phyloP scores from a whole-genome alignment of 805 yeast species.

The Saturnispora sanitii region DNA sequence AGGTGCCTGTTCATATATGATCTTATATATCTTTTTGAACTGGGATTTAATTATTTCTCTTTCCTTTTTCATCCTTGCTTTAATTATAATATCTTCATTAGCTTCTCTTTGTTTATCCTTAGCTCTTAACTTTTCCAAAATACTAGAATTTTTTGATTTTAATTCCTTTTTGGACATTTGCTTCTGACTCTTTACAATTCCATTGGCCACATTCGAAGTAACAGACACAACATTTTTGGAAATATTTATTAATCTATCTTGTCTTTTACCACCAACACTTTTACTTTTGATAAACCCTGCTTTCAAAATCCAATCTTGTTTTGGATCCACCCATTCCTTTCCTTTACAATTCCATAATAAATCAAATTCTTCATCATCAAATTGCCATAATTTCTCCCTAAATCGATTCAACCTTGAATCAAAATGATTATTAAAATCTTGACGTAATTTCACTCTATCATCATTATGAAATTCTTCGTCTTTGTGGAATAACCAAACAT shows the following conservation, averaged over 20 bases:
- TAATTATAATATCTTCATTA: background rate
- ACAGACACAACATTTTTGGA: background rate
- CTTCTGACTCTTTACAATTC: background rate
- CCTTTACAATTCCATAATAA: background rate
- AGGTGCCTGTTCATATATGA: constrained; percentile 5
- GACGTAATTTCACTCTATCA: background rate
- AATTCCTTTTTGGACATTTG: background rate
- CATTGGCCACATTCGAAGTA: background rate
- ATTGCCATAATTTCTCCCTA: background rate
- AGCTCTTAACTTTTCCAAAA: constrained; percentile 4
- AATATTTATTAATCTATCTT: background rate
- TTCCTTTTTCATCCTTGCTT: background rate
- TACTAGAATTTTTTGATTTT: background rate
- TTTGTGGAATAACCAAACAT: constrained; percentile 1
- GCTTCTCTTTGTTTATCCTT: background rate
- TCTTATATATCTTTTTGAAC: constrained; percentile 1
- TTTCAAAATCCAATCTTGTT: background rate
- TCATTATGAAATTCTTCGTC: constrained; percentile 2
- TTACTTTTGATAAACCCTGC: background rate
- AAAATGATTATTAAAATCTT: background rate
- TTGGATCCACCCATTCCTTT: background rate
- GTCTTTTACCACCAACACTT: background rate
- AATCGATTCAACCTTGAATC: background rate
- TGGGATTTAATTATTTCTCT: background rate
- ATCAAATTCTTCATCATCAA: background rate